These are phyloP conservation scores for Biscogniauxia marginata DNA, from an alignment of 2,329 filamentous ascomycete genomes.

Conservation along the genomic window DNA sequence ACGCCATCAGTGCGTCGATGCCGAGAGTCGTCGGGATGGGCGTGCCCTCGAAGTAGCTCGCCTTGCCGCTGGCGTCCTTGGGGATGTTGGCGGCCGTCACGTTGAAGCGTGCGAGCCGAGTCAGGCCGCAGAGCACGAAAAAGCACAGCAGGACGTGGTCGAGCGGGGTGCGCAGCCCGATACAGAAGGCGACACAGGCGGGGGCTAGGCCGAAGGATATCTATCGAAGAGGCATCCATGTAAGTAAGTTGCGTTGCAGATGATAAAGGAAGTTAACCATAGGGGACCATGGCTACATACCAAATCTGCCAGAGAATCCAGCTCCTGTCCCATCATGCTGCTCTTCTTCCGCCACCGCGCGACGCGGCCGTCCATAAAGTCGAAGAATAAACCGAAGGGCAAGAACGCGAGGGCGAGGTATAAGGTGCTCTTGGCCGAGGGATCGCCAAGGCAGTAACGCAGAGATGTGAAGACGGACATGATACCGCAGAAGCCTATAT, in stretches of 20 bases:
- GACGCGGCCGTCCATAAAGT: constrained; percentile 96
- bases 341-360: constrained; percentile 96
- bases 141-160: constrained; percentile 80
- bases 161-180: constrained; percentile 79
- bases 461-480: constrained; percentile 96
- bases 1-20: constrained; percentile 82
- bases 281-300: constrained; percentile 59
- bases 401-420: constrained; percentile 85
- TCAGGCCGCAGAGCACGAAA: constrained; percentile 93
- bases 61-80: constrained; percentile 89
- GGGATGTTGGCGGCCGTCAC: constrained; percentile 87
- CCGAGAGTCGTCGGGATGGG: constrained; percentile 89
- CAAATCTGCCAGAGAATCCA: constrained; percentile 93
- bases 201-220: constrained; percentile 95
- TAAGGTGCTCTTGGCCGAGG: constrained; percentile 64
- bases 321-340: constrained; percentile 94
- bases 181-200: constrained; percentile 80
- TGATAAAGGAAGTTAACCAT: too few relatives aligned
- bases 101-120: constrained; percentile 93
- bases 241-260: too few relatives aligned
- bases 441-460: constrained; percentile 81
- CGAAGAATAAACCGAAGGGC: constrained; percentile 92
- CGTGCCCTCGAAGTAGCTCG: constrained; percentile 93
- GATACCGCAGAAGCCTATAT: constrained; percentile 79
- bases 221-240: constrained; percentile 53